These are phyloP conservation scores for Tetraselmis striata DNA, from an alignment of 139 green algal genomes.

Conservation along the genomic window DNA sequence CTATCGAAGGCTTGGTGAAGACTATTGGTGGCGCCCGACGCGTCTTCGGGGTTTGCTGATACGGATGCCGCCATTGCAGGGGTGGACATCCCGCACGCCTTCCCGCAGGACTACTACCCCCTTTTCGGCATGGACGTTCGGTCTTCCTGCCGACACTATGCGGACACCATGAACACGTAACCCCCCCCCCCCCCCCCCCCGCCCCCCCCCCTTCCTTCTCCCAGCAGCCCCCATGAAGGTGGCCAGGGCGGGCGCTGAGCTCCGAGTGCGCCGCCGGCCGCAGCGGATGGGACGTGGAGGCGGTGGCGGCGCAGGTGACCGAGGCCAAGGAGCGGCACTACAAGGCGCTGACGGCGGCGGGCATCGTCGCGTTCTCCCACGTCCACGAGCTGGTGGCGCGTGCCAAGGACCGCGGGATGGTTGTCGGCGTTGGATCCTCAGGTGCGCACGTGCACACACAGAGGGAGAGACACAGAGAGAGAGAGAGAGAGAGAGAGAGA, in stretches of 20 bases:
- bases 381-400: conserved; percentile 24
- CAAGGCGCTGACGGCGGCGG: conserved; percentile 33
- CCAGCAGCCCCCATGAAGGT: no score
- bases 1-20: background rate
- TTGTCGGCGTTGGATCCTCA: conserved; percentile 41
- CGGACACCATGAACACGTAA: background rate
- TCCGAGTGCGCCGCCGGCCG: no score
- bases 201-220: no score
- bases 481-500: no score
- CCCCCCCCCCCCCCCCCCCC: no score
- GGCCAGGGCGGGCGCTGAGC: no score
- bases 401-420: conserved; percentile 18
- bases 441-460: conserved; percentile 2
- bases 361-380: conserved; percentile 36
- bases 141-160: conserved; percentile 20
- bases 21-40: no score
- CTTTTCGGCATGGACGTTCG: conserved; percentile 78
- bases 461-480: no score
- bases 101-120: conserved; percentile 53
- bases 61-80: background rate
- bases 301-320: conserved; percentile 26
- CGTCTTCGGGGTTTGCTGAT: no score
- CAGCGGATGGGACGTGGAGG: conserved; percentile 6
- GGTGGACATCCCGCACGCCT: conserved; percentile 59
- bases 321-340: conserved; percentile 50